These are phyloP conservation scores for Stemphylium beticola DNA, from an alignment of 2,329 filamentous ascomycete species.

Conservation along the genomic window DNA sequence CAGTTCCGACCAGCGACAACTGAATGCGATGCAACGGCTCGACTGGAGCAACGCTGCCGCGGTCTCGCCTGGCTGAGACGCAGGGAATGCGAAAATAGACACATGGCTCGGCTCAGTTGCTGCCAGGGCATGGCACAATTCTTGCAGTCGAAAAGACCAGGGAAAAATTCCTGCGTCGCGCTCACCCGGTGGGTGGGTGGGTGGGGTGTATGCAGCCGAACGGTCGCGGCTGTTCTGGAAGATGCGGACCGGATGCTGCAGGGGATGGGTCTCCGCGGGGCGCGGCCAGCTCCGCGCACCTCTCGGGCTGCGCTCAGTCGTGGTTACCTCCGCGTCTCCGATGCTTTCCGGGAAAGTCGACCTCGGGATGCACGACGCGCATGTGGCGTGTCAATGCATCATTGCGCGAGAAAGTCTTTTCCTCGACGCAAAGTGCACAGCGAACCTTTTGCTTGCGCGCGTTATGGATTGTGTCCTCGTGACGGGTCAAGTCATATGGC, in stretches of 20 bases:
- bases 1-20: constrained; percentile 22
- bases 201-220: constrained; percentile 19
- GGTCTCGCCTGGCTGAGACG: not conserved
- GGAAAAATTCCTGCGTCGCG: constrained; percentile 13
- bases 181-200: constrained; percentile 6
- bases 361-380: constrained; percentile 89
- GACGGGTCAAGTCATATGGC: constrained; percentile 93
- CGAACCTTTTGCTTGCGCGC: constrained; percentile 91
- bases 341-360: constrained; percentile 77
- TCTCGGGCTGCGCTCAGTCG: constrained; percentile 30
- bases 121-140: constrained; percentile 1
- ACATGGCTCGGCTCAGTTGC: not conserved
- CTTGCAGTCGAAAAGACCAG: not conserved
- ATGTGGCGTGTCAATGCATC: constrained; percentile 95
- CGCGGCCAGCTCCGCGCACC: constrained; percentile 23
- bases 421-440: constrained; percentile 90
- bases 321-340: constrained; percentile 50
- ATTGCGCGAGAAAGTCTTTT: constrained; percentile 95
- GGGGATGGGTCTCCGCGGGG: constrained; percentile 13
- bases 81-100: constrained; percentile 6
- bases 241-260: constrained; percentile 16
- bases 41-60: not conserved
- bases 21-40: constrained; percentile 11
- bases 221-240: constrained; percentile 33
- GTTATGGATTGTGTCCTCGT: constrained; percentile 98